phyloP scores from a whole-genome alignment of 805 yeast species.

The Teunomyces pallodes region DNA sequence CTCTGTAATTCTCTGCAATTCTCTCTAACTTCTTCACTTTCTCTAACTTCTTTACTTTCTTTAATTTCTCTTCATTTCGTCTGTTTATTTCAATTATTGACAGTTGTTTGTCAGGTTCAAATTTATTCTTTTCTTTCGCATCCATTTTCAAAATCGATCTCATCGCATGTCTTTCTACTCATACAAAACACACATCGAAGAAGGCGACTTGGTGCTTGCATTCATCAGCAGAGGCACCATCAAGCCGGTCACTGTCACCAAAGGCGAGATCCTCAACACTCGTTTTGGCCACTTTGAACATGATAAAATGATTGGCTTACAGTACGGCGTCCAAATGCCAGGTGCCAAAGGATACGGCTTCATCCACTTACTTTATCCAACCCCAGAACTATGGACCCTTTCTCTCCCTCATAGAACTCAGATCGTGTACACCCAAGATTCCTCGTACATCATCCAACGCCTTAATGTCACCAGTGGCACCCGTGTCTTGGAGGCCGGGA shows the following conservation, averaged over 20 bases:
- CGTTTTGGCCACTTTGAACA: slow-evolving; percentile 91
- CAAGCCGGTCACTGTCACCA: slow-evolving; percentile 65
- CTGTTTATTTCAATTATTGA: background rate
- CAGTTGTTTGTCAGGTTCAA: background rate
- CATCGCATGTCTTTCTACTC: slow-evolving; percentile 49
- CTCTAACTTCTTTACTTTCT: background rate
- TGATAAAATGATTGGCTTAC: slow-evolving; percentile 71
- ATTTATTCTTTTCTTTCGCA: background rate
- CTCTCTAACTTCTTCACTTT: background rate
- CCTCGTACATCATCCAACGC: slow-evolving; percentile 85
- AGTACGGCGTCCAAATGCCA: slow-evolving; percentile 83
- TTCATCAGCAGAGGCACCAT: slow-evolving; percentile 80
- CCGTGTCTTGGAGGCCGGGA: slow-evolving; percentile 91
- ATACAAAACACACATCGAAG: slow-evolving; percentile 68
- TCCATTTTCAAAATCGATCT: background rate
- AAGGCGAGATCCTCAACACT: slow-evolving; percentile 69
- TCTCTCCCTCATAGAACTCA: slow-evolving; percentile 97
- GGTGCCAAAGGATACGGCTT: slow-evolving; percentile 77
- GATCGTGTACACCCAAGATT: slow-evolving; percentile 94
- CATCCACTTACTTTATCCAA: slow-evolving; percentile 83
- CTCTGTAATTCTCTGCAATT: background rate
- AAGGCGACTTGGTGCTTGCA: slow-evolving; percentile 83
- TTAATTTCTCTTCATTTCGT: background rate
- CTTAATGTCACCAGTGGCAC: slow-evolving; percentile 71
- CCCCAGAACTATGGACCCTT: slow-evolving; percentile 95